A percentile compares a stretch with the other conserved stretches of the same genome.
Conservation (phyloP, 2,329 filamentous ascomycete genomes). For the Septoria linicola region DNA sequence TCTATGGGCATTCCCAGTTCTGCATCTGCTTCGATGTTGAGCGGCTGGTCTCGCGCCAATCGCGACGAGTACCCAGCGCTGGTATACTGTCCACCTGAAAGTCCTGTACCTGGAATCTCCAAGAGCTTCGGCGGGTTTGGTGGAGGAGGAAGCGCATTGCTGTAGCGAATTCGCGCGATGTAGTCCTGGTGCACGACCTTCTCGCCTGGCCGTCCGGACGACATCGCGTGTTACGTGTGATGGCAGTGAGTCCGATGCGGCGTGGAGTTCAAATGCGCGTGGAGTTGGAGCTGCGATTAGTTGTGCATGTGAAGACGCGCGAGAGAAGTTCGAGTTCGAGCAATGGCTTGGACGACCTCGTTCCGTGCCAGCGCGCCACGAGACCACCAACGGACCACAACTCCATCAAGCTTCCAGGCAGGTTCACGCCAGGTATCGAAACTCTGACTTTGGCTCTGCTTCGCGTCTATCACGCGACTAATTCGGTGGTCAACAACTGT, state of each 20-base stretch:
- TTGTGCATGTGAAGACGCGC: neutral
- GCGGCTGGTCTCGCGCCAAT: slow-evolving; percentile 82
- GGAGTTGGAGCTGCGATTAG: neutral
- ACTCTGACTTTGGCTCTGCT: neutral
- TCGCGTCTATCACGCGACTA: neutral
- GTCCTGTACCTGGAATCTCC: slow-evolving; percentile 90
- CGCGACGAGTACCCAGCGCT: slow-evolving; percentile 86
- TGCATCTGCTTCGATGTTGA: slow-evolving; percentile 96
- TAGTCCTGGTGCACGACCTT: slow-evolving; percentile 80
- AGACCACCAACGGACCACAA: no score
- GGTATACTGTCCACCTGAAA: slow-evolving; percentile 84
- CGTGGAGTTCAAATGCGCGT: neutral
- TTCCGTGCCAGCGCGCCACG: no score
- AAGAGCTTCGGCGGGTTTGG: slow-evolving; percentile 94
- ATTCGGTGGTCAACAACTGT: neutral
- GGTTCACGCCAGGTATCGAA: neutral
- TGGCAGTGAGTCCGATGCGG: neutral
- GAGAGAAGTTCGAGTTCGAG: neutral
- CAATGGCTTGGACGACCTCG: no score
- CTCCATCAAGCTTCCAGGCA: no score
- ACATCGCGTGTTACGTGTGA: slow-evolving; percentile 21
- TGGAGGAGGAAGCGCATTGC: slow-evolving; percentile 91
- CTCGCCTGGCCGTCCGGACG: slow-evolving; percentile 32
- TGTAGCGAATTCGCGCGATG: slow-evolving; percentile 91
- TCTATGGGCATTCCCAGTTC: slow-evolving; percentile 98